Evolutionary conservation across 192 early-diverging fungal species (phyloP), one percentile per base, ranked within the genome.

Genomic region (Kappamyces sp.): DNA sequence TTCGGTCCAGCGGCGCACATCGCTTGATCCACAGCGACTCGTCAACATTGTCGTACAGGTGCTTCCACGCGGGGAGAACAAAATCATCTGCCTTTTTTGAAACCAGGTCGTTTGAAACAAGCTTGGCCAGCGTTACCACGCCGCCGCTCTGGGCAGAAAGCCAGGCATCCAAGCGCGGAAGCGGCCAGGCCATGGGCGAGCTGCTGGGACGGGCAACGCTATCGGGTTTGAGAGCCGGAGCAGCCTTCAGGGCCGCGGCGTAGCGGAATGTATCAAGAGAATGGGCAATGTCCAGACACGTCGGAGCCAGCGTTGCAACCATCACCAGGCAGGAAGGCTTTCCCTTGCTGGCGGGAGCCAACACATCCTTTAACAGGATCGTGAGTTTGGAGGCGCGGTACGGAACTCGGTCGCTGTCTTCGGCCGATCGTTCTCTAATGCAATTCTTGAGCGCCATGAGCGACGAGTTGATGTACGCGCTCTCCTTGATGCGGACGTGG

Each of bases 371-470:
- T 10, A 82, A 43, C 1, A 82, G 61, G 10, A 73, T 40, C 4
- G 79, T 82, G 15, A 82, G 35, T 48, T 73, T 71, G 52, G 63
- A 67, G 50, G 59, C 60, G 15, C 79, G 69, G 51, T 67, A 82
- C 2, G 78, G 78, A 47, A 82, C 59, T 38, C 76, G 78, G 2
- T 74, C 64, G 48, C 67, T 64, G 34, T 69, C 64, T 5, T 52
- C 51, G n/a, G 33, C 47, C 1, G 55, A 31, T 1, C 49, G 55
- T 1, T 66, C 61, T 55, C 74, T 42, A 57, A 82, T 76, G 51
- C 78, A 82, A 42, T 82, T 78, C 57, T 82, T 82, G 33, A 82
- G 61, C 10, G 71, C 67, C 48, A 59, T 42, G n/a, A 82, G 61
- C n/a, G 64, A 70, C 53, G 62, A 65, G 63, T 82, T 82, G 61